Conservation (phyloP, 2,329 filamentous ascomycete genomes). For the Cryphonectria japonica region DNA sequence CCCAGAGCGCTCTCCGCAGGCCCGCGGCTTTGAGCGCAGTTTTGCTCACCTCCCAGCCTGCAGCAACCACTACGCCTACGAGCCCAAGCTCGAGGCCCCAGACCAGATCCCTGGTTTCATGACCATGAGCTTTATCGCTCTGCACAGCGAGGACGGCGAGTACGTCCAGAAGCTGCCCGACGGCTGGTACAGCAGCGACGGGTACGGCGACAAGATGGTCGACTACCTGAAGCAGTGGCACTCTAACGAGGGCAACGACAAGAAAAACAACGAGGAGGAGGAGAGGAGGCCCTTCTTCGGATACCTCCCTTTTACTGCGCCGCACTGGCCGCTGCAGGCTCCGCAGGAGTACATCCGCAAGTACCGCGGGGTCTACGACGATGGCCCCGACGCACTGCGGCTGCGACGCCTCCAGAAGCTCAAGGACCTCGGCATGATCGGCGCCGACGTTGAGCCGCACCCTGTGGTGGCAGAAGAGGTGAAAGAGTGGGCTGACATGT, state of each 20-base stretch:
- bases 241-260: slow-evolving; percentile 35
- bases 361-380: slow-evolving; percentile 63
- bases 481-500: slow-evolving; percentile 52
- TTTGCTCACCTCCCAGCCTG: slow-evolving; percentile 65
- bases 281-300: slow-evolving; percentile 56
- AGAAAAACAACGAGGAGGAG: slow-evolving; percentile 33
- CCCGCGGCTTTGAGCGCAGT: slow-evolving; percentile 61
- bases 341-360: slow-evolving; percentile 58
- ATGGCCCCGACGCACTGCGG: slow-evolving; percentile 61
- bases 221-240: slow-evolving; percentile 52
- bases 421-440: slow-evolving; percentile 60
- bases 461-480: slow-evolving; percentile 53
- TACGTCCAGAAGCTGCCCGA: slow-evolving; percentile 50
- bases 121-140: slow-evolving; percentile 44
- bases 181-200: slow-evolving; percentile 57
- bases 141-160: slow-evolving; percentile 44
- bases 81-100: slow-evolving; percentile 44
- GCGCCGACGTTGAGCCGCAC: slow-evolving; percentile 53
- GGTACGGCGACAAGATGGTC: slow-evolving; percentile 56
- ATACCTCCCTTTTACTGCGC: slow-evolving; percentile 64
- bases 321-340: slow-evolving; percentile 67
- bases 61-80: slow-evolving; percentile 58
- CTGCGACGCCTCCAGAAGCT: slow-evolving; percentile 56
- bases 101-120: slow-evolving; percentile 47
- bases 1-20: slow-evolving; percentile 58